Evolutionary conservation across 139 green algal species (phyloP), one percentile per base, ranked within the genome.

Genomic region (Auxenochlorella protothecoides): DNA sequence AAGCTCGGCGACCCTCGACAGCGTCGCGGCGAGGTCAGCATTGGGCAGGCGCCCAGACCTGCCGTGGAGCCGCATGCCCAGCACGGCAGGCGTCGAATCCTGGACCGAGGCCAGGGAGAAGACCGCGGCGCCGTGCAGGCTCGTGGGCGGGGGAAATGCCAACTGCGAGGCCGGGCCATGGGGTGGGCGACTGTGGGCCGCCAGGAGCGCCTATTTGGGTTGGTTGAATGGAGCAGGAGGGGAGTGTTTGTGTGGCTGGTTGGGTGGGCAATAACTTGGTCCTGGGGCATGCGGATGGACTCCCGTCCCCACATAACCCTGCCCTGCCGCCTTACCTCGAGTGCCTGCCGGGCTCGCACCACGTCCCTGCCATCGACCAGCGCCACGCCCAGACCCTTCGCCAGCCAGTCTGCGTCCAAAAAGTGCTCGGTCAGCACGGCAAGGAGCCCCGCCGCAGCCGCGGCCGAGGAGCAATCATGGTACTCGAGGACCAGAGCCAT

Each of bases 301-400:
- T 6, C 62, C 13, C 62, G 13, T 6, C 10, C 8, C 8, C 53
- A 66, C 63, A 15, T 14, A 5, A 4, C 13, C 15, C 6, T 5
- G 2, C 61, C 52, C 68, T 69, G 53, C 68, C 53, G 55, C 2
- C 70, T 59, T 27, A 70, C 70, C 65, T 77, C n/a, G 3, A 60
- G 57, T 4, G 56, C 60, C 44, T 64, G 69, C 65, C 59, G 27
- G 54, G 16, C 7, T 56, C 44, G 69, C 55, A 73, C 15, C 11
- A 14, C 6, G 68, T 59, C 16, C 27, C 27, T 44, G 27, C 27
- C 27, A 44, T 82, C 77, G 11, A 65, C 16, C 70, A 79, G 76
- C 59, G 69, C 27, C 56, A 82, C 13, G 8, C 61, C 64, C 5
- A 74, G 59, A 56, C 79, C 72, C 16, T 79, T 82, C 3, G 77